phyloP scores from a whole-genome alignment of 495 filamentous ascomycete genomes.

The Penicillium longicatenatum region DNA sequence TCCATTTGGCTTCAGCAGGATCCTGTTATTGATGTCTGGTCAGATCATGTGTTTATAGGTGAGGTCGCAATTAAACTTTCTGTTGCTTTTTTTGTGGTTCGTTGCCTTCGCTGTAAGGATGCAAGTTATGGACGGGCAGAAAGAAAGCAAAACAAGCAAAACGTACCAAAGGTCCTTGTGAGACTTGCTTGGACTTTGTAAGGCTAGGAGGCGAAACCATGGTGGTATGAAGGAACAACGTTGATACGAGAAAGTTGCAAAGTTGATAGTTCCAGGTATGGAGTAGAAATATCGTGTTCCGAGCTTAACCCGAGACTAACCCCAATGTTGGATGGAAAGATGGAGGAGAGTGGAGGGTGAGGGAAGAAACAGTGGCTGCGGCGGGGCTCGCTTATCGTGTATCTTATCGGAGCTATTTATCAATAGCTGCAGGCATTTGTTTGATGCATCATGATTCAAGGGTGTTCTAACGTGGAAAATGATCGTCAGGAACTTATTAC shows the following conservation, averaged over 20 bases:
- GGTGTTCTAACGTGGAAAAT: neutral
- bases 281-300: neutral
- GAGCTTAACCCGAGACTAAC: neutral
- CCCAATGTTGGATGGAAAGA: conserved; percentile 24
- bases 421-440: neutral
- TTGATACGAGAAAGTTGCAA: neutral
- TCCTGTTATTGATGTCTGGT: conserved; percentile 31
- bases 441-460: neutral
- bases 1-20: conserved; percentile 70
- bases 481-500: neutral
- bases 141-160: neutral
- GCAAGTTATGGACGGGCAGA: neutral
- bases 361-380: neutral
- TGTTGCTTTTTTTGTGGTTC: neutral
- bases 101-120: neutral
- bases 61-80: neutral
- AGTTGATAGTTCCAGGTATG: neutral
- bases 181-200: conserved; percentile 1
- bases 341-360: neutral
- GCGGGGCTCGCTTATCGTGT: neutral
- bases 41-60: neutral
- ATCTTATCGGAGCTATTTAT: neutral
- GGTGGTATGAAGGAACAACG: neutral
- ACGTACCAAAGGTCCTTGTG: conserved; percentile 9
- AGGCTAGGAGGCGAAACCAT: conserved; percentile 2